Percentiles rank a stretch among this genome's conserved stretches.
These are phyloP conservation scores for Solanum lignicaule DNA, from an alignment of 257 asterid genomes.

Conservation along the genomic window DNA sequence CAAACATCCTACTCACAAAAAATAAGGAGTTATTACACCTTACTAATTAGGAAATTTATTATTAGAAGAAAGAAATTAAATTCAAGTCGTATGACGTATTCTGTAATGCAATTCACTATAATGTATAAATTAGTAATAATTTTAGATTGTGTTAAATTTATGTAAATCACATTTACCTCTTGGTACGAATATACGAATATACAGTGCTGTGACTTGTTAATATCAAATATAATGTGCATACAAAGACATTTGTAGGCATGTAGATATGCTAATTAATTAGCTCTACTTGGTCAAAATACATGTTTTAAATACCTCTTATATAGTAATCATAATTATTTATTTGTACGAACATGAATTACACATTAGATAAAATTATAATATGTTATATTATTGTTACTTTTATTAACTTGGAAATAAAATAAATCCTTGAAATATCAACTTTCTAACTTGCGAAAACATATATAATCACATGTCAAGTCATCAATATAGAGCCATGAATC, in stretches of 20 bases:
- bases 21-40: neutral
- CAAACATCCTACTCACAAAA: neutral
- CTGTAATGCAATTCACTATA: neutral
- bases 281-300: neutral
- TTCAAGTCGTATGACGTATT: neutral
- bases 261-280: neutral
- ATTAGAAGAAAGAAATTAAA: neutral
- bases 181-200: neutral
- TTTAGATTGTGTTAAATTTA: neutral
- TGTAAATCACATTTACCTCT: neutral
- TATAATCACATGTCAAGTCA: neutral
- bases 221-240: neutral
- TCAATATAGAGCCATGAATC: neutral
- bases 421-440: neutral
- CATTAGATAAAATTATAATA: neutral
- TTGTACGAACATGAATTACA: accelerated
- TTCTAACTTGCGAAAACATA: no score
- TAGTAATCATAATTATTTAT: neutral
- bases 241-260: neutral
- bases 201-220: neutral
- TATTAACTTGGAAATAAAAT: neutral
- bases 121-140: neutral
- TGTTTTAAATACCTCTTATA: neutral
- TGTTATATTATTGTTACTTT: neutral
- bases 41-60: neutral